Evolutionary conservation across 2,329 filamentous ascomycete genomes (phyloP).

Genomic region (Fusarium sterilihyphosum): DNA sequence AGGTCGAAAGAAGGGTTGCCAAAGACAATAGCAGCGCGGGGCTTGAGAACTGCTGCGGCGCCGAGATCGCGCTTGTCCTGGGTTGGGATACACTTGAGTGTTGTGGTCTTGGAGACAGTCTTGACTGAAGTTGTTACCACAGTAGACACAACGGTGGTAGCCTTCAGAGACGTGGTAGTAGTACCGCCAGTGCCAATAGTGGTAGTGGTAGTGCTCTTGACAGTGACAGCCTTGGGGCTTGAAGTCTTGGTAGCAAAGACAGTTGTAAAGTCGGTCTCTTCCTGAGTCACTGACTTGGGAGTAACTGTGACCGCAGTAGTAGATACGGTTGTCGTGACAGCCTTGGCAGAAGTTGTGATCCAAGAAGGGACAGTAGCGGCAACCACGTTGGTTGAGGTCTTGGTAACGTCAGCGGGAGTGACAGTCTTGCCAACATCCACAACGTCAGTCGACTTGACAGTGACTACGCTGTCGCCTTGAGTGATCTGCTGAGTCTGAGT

Average conservation of each 20-base stretch:
- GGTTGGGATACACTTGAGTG: constrained; percentile 33
- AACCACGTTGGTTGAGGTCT: constrained; percentile 28
- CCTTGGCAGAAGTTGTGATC: constrained; percentile 25
- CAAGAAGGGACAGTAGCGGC: constrained; percentile 31
- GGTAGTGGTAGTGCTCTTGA: constrained; percentile 34
- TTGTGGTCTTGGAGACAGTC: constrained; percentile 30
- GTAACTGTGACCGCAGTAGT: constrained; percentile 34
- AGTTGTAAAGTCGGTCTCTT: constrained; percentile 20
- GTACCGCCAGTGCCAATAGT: constrained; percentile 28
- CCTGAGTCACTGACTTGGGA: constrained; percentile 37
- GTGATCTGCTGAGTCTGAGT: constrained; percentile 26
- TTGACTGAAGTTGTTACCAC: constrained; percentile 36
- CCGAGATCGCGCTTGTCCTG: constrained; percentile 24
- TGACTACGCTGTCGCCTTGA: constrained; percentile 37
- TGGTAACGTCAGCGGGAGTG: constrained; percentile 43
- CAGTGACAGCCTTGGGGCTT: constrained; percentile 30
- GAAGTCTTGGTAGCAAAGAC: constrained; percentile 27
- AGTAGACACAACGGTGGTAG: constrained; percentile 35
- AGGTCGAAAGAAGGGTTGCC: constrained; percentile 21
- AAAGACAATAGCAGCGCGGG: constrained; percentile 17
- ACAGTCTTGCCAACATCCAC: constrained; percentile 47
- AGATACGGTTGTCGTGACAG: constrained; percentile 19
- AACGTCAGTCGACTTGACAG: constrained; percentile 40
- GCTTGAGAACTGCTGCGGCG: neutral
- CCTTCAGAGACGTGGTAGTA: constrained; percentile 37